Conservation (phyloP, 148 eudicot species). For the Rhododendron ferrugineum region DNA sequence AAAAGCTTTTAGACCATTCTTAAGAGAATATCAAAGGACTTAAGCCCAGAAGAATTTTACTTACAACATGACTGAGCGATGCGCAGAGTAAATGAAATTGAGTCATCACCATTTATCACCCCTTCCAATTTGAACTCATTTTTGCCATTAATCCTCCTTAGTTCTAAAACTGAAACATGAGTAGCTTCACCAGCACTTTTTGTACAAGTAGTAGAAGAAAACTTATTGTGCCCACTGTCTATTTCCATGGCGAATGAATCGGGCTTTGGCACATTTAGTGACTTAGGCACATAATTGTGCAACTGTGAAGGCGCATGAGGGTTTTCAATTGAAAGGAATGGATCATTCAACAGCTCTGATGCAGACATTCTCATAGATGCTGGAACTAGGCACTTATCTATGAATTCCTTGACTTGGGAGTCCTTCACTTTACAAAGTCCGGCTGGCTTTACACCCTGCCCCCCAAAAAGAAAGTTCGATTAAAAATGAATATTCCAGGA, state of each 20-base stretch:
- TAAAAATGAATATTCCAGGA: not conserved
- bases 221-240: conserved; percentile 32
- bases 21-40: not conserved
- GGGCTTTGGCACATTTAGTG: conserved; percentile 17
- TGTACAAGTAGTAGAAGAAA: conserved; percentile 22
- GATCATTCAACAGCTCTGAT: conserved; percentile 44
- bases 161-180: conserved; percentile 26
- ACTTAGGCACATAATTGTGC: conserved; percentile 13
- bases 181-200: conserved; percentile 32
- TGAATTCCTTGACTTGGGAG: conserved; percentile 39
- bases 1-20: not conserved
- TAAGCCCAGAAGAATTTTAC: not conserved
- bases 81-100: conserved; percentile 42
- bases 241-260: conserved; percentile 47
- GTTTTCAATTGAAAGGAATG: conserved; percentile 36
- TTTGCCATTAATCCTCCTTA: conserved; percentile 31
- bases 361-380: conserved; percentile 44
- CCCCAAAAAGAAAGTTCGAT: not conserved
- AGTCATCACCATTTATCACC: conserved; percentile 33
- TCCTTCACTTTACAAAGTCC: conserved; percentile 38
- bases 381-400: conserved; percentile 45
- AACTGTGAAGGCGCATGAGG: conserved; percentile 17
- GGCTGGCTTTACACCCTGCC: conserved; percentile 63
- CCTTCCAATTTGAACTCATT: conserved; percentile 50
- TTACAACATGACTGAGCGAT: conserved; percentile 42